These are phyloP conservation scores for Tephrocybe rancida DNA, from an alignment of 768 basidiomycete species.

Conservation along the genomic window DNA sequence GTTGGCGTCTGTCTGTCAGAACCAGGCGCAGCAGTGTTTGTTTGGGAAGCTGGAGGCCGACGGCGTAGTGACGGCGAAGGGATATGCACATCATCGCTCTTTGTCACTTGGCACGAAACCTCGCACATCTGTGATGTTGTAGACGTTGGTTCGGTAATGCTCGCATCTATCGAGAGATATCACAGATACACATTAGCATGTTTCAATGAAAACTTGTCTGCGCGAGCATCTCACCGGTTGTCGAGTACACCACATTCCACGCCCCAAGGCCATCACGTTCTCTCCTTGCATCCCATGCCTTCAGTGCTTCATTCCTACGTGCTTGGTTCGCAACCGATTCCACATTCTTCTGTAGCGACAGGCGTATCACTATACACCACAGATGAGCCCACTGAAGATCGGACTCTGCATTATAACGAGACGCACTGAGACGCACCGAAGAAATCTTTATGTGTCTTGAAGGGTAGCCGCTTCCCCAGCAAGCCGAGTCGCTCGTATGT, in stretches of 20 bases:
- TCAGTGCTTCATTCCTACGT: constrained; percentile 42
- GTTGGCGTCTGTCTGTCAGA: neutral
- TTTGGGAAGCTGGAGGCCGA: constrained; percentile 22
- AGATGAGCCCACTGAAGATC: neutral
- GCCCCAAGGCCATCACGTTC: constrained; percentile 27
- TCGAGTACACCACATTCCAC: constrained; percentile 52
- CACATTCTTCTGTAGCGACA: constrained; percentile 44
- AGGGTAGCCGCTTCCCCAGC: constrained; percentile 55
- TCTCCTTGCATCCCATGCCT: constrained; percentile 52
- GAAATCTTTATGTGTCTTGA: constrained; percentile 48
- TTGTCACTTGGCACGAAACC: constrained; percentile 26
- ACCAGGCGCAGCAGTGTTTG: neutral
- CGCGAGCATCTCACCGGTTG: constrained; percentile 20
- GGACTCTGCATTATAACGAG: neutral
- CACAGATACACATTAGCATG: constrained; percentile 1
- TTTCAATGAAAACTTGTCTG: neutral
- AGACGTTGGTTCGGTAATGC: constrained; percentile 24
- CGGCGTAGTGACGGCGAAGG: constrained; percentile 36
- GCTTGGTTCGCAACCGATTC: constrained; percentile 36
- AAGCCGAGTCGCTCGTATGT: constrained; percentile 66
- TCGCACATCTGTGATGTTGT: constrained; percentile 14
- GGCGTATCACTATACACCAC: constrained; percentile 43
- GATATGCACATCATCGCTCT: constrained; percentile 38
- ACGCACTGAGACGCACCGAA: constrained; percentile 41
- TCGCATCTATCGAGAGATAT: constrained; percentile 10